Conservation (phyloP, 495 filamentous ascomycete genomes). For the Penicillium dipodomyicola region DNA sequence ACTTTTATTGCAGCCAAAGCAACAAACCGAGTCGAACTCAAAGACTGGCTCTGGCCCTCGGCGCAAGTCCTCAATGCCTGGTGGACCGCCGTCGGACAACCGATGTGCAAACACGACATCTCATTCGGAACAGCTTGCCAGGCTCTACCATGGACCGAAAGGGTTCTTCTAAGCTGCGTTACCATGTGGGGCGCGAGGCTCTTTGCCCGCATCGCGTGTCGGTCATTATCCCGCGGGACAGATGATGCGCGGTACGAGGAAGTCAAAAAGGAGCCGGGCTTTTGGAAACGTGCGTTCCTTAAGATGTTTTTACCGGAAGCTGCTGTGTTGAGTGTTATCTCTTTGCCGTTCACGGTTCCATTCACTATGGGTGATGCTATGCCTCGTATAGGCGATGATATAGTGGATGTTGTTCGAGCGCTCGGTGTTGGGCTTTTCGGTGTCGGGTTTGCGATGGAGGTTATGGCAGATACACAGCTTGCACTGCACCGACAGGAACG, state of each 20-base stretch:
- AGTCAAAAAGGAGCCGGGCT: constrained; percentile 47
- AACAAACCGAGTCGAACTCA: constrained; percentile 52
- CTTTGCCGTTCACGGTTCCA: constrained; percentile 53
- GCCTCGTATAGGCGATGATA: constrained; percentile 11
- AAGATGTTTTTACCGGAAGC: constrained; percentile 54
- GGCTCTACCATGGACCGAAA: constrained; percentile 48
- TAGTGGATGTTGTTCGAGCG: constrained; percentile 32
- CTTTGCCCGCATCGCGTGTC: constrained; percentile 49
- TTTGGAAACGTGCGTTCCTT: constrained; percentile 52
- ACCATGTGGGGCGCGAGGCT: constrained; percentile 55
- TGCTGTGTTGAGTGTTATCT: constrained; percentile 50
- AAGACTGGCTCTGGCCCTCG: constrained; percentile 57
- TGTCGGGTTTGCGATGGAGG: constrained; percentile 53
- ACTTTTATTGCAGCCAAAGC: constrained; percentile 46
- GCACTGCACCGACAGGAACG: constrained; percentile 36
- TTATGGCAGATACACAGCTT: constrained; percentile 54
- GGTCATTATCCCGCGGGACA: constrained; percentile 43
- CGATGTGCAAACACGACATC: constrained; percentile 37
- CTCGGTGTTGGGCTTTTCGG: constrained; percentile 53
- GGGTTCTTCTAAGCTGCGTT: constrained; percentile 50
- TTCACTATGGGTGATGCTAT: constrained; percentile 35
- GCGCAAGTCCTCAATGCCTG: constrained; percentile 56
- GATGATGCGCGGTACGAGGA: constrained; percentile 56
- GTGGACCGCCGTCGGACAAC: constrained; percentile 54
- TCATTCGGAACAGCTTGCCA: constrained; percentile 41